These are phyloP conservation scores for Kernera saxatilis DNA, from an alignment of 345 rosid species.

Conservation along the genomic window DNA sequence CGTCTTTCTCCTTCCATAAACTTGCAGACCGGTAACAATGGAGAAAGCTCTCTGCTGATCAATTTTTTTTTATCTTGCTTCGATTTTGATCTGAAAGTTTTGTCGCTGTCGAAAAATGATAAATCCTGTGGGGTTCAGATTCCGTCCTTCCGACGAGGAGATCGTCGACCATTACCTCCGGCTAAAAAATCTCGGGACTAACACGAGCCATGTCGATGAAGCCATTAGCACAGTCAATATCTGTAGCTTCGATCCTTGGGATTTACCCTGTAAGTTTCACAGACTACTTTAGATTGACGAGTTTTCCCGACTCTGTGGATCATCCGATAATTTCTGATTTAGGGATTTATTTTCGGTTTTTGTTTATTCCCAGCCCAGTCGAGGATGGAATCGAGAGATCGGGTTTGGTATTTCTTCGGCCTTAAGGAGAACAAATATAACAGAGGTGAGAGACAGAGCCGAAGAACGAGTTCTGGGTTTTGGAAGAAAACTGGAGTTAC, in stretches of 20 bases:
- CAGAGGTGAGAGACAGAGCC: background rate
- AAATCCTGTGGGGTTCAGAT: slow-evolving; percentile 31
- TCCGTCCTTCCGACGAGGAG: slow-evolving; percentile 43
- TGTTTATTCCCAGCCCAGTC: background rate
- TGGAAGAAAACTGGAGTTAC: slow-evolving; percentile 30
- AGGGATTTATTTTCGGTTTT: background rate
- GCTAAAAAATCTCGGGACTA: slow-evolving; percentile 19
- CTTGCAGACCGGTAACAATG: background rate
- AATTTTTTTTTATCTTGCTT: background rate
- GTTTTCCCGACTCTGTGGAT: background rate
- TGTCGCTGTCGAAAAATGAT: background rate
- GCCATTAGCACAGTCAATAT: slow-evolving; percentile 39
- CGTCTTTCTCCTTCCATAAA: background rate
- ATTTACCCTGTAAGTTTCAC: slow-evolving; percentile 33
- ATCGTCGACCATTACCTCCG: slow-evolving; percentile 32
- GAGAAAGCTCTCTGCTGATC: background rate
- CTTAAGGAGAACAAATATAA: slow-evolving; percentile 9
- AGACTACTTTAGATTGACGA: no score
- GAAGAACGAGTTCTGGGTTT: background rate
- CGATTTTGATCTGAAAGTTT: background rate
- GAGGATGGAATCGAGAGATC: background rate
- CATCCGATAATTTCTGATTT: background rate
- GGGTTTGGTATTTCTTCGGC: background rate
- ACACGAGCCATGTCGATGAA: background rate
- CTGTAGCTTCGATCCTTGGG: slow-evolving; percentile 41